A percentile compares a stretch with the other conserved stretches of the same genome.
These are phyloP conservation scores for Plicaturopsis crispa DNA, from an alignment of 768 basidiomycete genomes.

Conservation along the genomic window DNA sequence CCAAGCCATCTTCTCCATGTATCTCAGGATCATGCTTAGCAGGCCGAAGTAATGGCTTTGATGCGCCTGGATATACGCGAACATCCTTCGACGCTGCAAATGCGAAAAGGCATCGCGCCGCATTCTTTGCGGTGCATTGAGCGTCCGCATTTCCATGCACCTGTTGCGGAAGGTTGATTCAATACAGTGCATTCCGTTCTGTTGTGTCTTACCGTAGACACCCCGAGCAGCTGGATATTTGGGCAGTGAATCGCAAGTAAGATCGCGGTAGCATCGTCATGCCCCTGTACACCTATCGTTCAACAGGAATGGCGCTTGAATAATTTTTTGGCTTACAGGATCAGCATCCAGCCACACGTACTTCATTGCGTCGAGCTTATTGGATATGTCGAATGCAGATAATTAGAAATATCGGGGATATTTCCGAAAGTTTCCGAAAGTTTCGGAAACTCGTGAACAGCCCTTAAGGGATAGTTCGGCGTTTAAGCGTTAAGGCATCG, in stretches of 20 bases:
- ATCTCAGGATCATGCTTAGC: constrained; percentile 67
- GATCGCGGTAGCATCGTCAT: constrained; percentile 85
- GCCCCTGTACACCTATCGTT: constrained; percentile 46
- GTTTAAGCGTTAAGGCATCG: too few species aligned
- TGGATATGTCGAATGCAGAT: too few species aligned
- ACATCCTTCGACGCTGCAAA: constrained; percentile 57
- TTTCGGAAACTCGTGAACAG: too few species aligned
- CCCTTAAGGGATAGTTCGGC: too few species aligned
- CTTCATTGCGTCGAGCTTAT: too few species aligned
- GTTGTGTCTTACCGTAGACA: constrained; percentile 61
- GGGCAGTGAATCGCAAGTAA: constrained; percentile 64
- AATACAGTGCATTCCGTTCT: background rate
- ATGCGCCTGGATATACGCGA: constrained; percentile 62
- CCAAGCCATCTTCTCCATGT: constrained; percentile 78
- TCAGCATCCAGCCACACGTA: constrained; percentile 59
- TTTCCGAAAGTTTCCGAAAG: too few species aligned
- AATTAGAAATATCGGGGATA: too few species aligned
- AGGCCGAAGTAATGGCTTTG: constrained; percentile 57
- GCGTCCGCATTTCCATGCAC: constrained; percentile 75
- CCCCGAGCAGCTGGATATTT: constrained; percentile 63
- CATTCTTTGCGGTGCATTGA: constrained; percentile 60
- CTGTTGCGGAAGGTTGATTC: constrained; percentile 26
- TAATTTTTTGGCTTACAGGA: constrained; percentile 34
- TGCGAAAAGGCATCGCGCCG: constrained; percentile 67
- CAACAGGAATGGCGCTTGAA: constrained; percentile 1